phyloP scores from a whole-genome alignment of 1,284 basidiomycete species.

The Volvariella surrecta region DNA sequence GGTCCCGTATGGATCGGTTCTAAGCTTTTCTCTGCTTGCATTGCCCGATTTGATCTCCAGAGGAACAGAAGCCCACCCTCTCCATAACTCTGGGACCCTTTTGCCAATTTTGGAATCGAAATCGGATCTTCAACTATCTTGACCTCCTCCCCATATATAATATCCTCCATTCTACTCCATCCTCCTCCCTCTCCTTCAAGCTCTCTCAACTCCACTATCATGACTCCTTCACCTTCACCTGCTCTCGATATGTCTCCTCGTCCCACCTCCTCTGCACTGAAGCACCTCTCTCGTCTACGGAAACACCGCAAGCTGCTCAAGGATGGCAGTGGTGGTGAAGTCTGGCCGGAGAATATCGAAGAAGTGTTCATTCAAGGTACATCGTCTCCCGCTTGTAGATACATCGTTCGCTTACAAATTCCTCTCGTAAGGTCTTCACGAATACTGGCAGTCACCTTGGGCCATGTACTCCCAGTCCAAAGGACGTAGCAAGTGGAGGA shows the following conservation, averaged over 20 bases:
- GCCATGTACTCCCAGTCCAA: constrained; percentile 68
- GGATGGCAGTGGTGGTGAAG: constrained; percentile 65
- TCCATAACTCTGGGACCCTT: constrained; percentile 6
- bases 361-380: constrained; percentile 67
- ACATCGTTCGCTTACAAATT: constrained; percentile 8
- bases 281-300: constrained; percentile 63
- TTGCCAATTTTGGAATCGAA: constrained; percentile 5
- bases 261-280: constrained; percentile 15
- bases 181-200: constrained; percentile 17
- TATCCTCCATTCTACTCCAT: constrained; percentile 15
- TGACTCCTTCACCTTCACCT: constrained; percentile 12
- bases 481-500: constrained; percentile 70
- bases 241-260: constrained; percentile 14
- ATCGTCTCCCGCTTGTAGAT: constrained; percentile 1
- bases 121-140: constrained; percentile 11
- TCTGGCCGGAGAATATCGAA: constrained; percentile 73
- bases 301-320: constrained; percentile 79
- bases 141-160: constrained; percentile 22
- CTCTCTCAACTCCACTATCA: constrained; percentile 13
- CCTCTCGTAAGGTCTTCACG: constrained; percentile 44
- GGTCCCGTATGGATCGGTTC: constrained; percentile 11
- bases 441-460: constrained; percentile 74
- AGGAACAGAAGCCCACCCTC: too few species aligned
- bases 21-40: too few species aligned
- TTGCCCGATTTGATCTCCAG: too few species aligned